These are phyloP conservation scores for Aspergillus tamarii DNA, from an alignment of 2,329 filamentous ascomycete species.

Conservation along the genomic window DNA sequence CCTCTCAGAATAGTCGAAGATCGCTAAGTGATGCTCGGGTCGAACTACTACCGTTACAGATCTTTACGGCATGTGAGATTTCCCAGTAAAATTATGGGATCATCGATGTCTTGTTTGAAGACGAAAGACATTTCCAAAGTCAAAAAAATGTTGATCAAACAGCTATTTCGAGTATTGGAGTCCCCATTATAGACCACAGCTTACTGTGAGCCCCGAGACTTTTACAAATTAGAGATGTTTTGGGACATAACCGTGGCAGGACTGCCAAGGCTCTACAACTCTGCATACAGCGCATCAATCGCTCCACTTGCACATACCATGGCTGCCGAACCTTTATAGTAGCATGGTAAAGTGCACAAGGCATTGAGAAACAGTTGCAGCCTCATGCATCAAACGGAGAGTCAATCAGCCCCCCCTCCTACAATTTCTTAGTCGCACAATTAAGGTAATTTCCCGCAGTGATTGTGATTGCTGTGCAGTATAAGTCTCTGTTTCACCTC, in stretches of 20 bases:
- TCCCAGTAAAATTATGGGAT: no score
- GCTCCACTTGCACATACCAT: conserved; percentile 46
- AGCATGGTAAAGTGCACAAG: neutral
- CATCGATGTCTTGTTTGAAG: no score
- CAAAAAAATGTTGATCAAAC: no score
- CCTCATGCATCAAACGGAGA: neutral
- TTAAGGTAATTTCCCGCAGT: neutral
- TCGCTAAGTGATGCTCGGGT: no score
- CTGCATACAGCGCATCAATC: conserved; percentile 42
- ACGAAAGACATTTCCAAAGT: no score
- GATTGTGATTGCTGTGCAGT: neutral
- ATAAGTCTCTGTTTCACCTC: neutral
- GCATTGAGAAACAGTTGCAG: neutral
- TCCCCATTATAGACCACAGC: conserved; percentile 16
- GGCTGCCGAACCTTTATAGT: conserved; percentile 46
- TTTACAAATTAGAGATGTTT: conserved; percentile 45
- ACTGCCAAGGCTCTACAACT: conserved; percentile 47
- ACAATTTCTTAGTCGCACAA: neutral
- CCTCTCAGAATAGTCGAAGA: no score
- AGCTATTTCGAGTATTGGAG: no score
- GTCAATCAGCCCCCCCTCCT: neutral
- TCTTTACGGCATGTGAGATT: no score
- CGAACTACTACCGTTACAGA: no score
- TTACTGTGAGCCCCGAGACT: conserved; percentile 52
- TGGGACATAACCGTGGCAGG: conserved; percentile 44